phyloP scores from a whole-genome alignment of 2,329 filamentous ascomycete genomes.

The Madurella fahalii region DNA sequence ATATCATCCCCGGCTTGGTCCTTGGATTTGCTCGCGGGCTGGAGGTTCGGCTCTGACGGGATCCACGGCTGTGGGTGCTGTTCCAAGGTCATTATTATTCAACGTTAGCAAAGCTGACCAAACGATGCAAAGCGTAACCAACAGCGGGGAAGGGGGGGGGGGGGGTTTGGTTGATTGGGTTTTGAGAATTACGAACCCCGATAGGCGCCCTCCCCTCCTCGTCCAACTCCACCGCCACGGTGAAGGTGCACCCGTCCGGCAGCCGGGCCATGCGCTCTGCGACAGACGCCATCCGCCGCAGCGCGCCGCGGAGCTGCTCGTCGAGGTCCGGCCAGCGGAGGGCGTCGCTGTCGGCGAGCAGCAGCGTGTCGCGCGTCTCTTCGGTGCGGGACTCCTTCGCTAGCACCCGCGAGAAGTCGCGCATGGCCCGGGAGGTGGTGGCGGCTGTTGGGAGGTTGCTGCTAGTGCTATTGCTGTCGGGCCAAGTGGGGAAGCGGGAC shows the following conservation, averaged over 20 bases:
- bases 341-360: neutral
- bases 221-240: slow-evolving; percentile 68
- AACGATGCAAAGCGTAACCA: neutral
- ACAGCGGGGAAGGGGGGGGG: no score
- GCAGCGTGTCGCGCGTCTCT: slow-evolving; percentile 20
- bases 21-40: slow-evolving; percentile 33
- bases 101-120: neutral
- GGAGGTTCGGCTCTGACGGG: slow-evolving; percentile 47
- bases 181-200: slow-evolving; percentile 41
- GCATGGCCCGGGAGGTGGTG: slow-evolving; percentile 29
- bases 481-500: slow-evolving; percentile 46
- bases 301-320: slow-evolving; percentile 66
- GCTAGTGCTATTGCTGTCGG: slow-evolving; percentile 6
- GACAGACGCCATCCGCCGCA: slow-evolving; percentile 59
- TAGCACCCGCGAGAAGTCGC: slow-evolving; percentile 25
- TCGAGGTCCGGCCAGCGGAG: slow-evolving; percentile 60
- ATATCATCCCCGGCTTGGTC: slow-evolving; percentile 30
- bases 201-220: slow-evolving; percentile 57
- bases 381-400: slow-evolving; percentile 17
- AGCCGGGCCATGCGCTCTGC: slow-evolving; percentile 54
- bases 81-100: neutral
- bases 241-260: slow-evolving; percentile 66
- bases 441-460: slow-evolving; percentile 24
- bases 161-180: no score
- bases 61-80: slow-evolving; percentile 61